A percentile compares a stretch with the other conserved stretches of the same genome.
phyloP scores from a whole-genome alignment of 495 filamentous ascomycete genomes.

The Trichoderma orchidacearum region DNA sequence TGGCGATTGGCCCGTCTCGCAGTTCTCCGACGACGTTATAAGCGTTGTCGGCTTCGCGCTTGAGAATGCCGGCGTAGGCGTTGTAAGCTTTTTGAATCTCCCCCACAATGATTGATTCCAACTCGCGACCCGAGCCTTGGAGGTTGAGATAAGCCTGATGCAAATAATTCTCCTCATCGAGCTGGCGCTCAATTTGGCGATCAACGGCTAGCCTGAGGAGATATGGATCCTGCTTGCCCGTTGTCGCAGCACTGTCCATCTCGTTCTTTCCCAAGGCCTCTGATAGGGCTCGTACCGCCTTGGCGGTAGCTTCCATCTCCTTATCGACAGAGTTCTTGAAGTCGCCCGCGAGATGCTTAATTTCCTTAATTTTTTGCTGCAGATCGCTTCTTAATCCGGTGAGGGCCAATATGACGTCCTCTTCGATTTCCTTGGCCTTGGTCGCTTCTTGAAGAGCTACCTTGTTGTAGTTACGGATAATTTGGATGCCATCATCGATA shows the following conservation, averaged over 20 bases:
- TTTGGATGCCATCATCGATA: slow-evolving; percentile 69
- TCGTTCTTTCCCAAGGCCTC: slow-evolving; percentile 69
- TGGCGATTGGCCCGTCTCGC: slow-evolving; percentile 67
- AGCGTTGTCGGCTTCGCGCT: slow-evolving; percentile 72
- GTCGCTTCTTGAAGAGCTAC: slow-evolving; percentile 68
- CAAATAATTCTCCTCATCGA: slow-evolving; percentile 94
- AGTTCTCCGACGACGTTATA: slow-evolving; percentile 70
- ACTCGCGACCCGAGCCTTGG: slow-evolving; percentile 83
- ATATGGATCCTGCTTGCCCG: slow-evolving; percentile 84
- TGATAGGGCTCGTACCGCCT: slow-evolving; percentile 61
- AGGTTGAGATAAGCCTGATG: slow-evolving; percentile 94
- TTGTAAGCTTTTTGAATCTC: slow-evolving; percentile 98
- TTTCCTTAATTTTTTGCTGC: slow-evolving; percentile 93
- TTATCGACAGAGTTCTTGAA: slow-evolving; percentile 86
- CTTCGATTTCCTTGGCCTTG: slow-evolving; percentile 81
- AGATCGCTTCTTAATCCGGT: slow-evolving; percentile 78
- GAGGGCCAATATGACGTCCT: slow-evolving; percentile 76
- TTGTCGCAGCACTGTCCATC: slow-evolving; percentile 55
- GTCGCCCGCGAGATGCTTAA: slow-evolving; percentile 79
- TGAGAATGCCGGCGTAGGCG: slow-evolving; percentile 77
- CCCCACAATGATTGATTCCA: slow-evolving; percentile 88
- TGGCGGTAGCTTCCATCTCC: slow-evolving; percentile 58
- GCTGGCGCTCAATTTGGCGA: slow-evolving; percentile 75
- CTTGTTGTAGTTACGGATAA: slow-evolving; percentile 72
- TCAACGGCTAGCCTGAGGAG: slow-evolving; percentile 74